Percentiles rank a stretch among this genome's conserved stretches.
Evolutionary conservation across 2,329 filamentous ascomycete species (phyloP).

Genomic region (Stemphylium lycopersici): DNA sequence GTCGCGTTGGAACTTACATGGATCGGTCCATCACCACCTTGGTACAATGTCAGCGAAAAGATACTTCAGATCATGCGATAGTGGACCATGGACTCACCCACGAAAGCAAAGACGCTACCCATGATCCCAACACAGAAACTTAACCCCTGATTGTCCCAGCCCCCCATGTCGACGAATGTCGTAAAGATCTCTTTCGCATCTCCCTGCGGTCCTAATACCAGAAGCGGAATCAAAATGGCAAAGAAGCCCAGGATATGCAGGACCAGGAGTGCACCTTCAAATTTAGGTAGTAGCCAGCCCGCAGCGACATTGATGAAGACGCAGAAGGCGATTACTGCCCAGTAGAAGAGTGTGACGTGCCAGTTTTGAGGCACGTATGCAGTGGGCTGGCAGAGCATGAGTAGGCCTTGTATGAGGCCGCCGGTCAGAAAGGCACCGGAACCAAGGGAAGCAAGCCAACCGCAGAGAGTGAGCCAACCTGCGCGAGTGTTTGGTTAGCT

Average conservation of each 20-base stretch:
- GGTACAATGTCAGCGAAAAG: not conserved
- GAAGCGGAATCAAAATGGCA: constrained; percentile 55
- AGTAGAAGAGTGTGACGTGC: constrained; percentile 59
- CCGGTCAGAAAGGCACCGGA: constrained; percentile 35
- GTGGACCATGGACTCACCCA: constrained; percentile 27
- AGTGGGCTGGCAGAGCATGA: constrained; percentile 46
- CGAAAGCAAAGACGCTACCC: constrained; percentile 44
- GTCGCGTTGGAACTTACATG: constrained; percentile 32
- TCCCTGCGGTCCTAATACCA: constrained; percentile 50
- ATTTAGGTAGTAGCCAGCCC: constrained; percentile 52
- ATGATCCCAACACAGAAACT: constrained; percentile 51
- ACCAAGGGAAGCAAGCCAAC: constrained; percentile 48
- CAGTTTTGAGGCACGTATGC: constrained; percentile 51
- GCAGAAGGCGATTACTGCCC: constrained; percentile 50
- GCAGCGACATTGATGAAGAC: constrained; percentile 54
- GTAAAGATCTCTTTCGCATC: constrained; percentile 52
- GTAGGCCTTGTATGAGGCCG: constrained; percentile 38
- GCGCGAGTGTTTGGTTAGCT: not conserved
- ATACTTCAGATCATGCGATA: not conserved
- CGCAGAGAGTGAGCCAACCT: constrained; percentile 52
- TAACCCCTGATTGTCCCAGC: constrained; percentile 52
- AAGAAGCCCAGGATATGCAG: constrained; percentile 59
- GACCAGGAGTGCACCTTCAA: constrained; percentile 56
- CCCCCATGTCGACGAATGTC: constrained; percentile 54
- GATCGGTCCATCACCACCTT: constrained; percentile 42